Evolutionary conservation across 2,329 filamentous ascomycete genomes (phyloP), one percentile per base, ranked within the genome.

Genomic region (Fusarium decemcellulare): DNA sequence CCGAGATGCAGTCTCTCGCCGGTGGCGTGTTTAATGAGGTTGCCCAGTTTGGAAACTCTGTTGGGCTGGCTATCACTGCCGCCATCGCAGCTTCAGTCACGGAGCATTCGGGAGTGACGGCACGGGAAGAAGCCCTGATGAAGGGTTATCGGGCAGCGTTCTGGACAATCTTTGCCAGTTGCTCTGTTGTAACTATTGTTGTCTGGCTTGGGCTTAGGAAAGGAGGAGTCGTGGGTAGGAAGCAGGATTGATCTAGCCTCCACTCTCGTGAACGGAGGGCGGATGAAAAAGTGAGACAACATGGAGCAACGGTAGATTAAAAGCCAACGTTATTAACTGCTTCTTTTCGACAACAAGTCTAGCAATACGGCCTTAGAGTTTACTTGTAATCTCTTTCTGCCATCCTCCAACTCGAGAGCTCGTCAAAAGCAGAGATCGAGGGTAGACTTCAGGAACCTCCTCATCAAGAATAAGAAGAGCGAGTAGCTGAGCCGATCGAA

Each of bases 21-120:
- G 88, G 88, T 0, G 88, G 85, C 0, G 86, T 90, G 0, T 90
- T 90, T 76, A 89, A 87, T 55, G 88, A 86, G 3, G 81, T 87
- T 1, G 82, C 83, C 0, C 87, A 90, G 59, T 86, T 91, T 59
- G 89, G 88, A 0, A 86, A 82, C 16, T 82, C 84, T 0, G 78
- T 89, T 1, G 87, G 86, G 0, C 72, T 89, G 4, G 85, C 86
- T 8, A 75, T 86, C 3, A 83, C 84, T 9, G 84, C 84, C 10
- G 82, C 85, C 0, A 84, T 89, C 34, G 79, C 83, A 2, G 77
- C 80, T 0, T 80, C 80, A 4, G 81, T 86, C 1, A 85, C 83
- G 2, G 78, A 82, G 27, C 77, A 82, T 16, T 79, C 78, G 2
- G 63, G 63, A 1, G 67, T 74, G 4, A 70, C 68, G 12, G 61